These are phyloP conservation scores for Lavandula angustifolia DNA, from an alignment of 257 asterid species.

Conservation along the genomic window DNA sequence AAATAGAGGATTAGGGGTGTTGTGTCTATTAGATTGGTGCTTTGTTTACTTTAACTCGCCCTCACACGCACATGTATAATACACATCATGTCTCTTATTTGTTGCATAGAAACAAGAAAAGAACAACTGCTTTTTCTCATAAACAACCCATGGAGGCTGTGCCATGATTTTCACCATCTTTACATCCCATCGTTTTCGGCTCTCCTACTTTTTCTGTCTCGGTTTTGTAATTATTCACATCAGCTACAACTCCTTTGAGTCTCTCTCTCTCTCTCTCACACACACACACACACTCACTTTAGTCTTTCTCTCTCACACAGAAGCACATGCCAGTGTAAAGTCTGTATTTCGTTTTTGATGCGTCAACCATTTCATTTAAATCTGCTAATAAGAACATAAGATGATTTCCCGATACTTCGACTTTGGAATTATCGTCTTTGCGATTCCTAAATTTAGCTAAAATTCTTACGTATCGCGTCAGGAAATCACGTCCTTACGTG, in stretches of 20 bases:
- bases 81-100: conserved; percentile 9
- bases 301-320: neutral
- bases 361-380: conserved; percentile 1
- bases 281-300: conserved; percentile 12
- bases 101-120: conserved; percentile 25
- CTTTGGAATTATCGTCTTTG: too few relatives aligned
- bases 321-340: neutral
- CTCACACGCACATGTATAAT: neutral
- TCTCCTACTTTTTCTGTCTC: conserved; percentile 11
- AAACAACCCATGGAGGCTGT: conserved; percentile 28
- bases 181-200: conserved; percentile 20
- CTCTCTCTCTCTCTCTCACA: conserved; percentile 22
- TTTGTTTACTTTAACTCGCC: conserved; percentile 29
- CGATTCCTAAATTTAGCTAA: too few relatives aligned
- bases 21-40: neutral
- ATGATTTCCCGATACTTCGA: neutral
- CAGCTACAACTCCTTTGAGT: neutral
- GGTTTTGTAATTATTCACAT: conserved; percentile 23
- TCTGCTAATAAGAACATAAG: conserved; percentile 17
- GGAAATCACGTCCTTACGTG: too few relatives aligned
- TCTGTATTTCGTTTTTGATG: neutral
- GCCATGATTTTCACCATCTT: conserved; percentile 34
- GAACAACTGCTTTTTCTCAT: conserved; percentile 16
- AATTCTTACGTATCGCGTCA: too few relatives aligned
- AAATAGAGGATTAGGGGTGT: neutral